Conservation (phyloP, 1,284 basidiomycete genomes). For the Tylopilus orsonianus region DNA sequence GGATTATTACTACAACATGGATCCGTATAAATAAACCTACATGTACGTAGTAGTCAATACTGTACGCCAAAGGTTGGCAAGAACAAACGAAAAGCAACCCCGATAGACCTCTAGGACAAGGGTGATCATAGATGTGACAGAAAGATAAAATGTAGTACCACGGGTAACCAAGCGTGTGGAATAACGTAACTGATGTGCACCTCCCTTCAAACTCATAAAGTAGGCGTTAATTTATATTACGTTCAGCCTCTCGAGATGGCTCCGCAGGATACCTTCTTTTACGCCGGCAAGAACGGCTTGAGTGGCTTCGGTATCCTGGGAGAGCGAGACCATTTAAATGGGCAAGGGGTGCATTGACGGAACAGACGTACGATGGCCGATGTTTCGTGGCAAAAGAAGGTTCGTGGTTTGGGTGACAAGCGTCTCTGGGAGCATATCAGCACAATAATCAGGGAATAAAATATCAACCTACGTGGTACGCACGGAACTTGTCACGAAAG, state of each 20-base stretch:
- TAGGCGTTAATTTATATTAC: conserved; percentile 25
- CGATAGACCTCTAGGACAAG: neutral
- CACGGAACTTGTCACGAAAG: conserved; percentile 52
- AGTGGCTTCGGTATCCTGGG: conserved; percentile 51
- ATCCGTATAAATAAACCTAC: neutral
- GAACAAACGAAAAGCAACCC: neutral
- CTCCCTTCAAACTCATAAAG: neutral
- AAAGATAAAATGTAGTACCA: neutral
- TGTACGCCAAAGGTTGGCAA: too few relatives aligned
- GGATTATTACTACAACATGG: neutral
- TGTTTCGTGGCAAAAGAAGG: conserved; percentile 52
- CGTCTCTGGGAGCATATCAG: conserved; percentile 38
- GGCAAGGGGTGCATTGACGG: neutral
- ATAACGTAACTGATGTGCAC: too few relatives aligned
- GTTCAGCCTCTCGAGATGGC: conserved; percentile 30
- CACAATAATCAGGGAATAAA: neutral
- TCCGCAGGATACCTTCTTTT: conserved; percentile 31
- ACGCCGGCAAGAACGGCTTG: conserved; percentile 43
- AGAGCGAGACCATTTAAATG: neutral
- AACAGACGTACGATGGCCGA: conserved; percentile 43
- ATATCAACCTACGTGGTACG: conserved; percentile 43
- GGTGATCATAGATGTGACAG: neutral
- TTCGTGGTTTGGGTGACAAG: conserved; percentile 44
- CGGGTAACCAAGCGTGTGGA: too few relatives aligned
- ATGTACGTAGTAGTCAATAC: too few relatives aligned